These are phyloP conservation scores for Borealophlyctis nickersoniae DNA, from an alignment of 192 early-diverging fungal genomes.

Conservation along the genomic window DNA sequence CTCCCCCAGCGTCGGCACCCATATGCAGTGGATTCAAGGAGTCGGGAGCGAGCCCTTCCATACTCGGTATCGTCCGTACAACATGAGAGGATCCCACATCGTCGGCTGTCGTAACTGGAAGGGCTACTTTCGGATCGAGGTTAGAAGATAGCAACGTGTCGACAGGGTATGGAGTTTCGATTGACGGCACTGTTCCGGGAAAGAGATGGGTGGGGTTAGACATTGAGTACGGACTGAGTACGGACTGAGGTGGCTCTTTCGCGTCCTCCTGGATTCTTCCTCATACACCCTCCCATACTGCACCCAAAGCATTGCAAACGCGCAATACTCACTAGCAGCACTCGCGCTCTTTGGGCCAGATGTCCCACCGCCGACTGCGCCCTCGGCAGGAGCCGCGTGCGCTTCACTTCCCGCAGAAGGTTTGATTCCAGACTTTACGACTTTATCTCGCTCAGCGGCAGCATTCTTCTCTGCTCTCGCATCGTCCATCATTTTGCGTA, in stretches of 20 bases:
- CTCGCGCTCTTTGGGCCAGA: background rate
- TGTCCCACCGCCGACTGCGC: background rate
- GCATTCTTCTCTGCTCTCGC: too few species aligned
- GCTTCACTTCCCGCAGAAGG: background rate
- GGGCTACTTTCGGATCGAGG: background rate
- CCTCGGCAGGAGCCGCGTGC: background rate
- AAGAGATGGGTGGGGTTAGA: background rate
- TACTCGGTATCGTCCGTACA: slow-evolving; percentile 14
- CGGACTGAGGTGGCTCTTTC: background rate
- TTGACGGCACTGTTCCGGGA: too few species aligned
- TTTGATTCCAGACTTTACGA: background rate
- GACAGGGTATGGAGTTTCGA: background rate
- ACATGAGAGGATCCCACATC: background rate
- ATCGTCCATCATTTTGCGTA: background rate
- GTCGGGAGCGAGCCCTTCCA: slow-evolving; percentile 15
- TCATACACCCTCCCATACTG: background rate
- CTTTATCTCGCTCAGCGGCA: too few species aligned
- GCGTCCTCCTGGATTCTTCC: background rate
- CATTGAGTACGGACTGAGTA: background rate
- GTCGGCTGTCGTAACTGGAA: background rate
- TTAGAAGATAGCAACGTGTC: background rate
- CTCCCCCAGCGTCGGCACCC: background rate
- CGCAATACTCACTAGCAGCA: background rate
- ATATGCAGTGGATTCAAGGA: background rate
- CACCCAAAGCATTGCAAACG: background rate